Conservation (phyloP, 306 rosid species). For the Cyclanthera cordifolia region DNA sequence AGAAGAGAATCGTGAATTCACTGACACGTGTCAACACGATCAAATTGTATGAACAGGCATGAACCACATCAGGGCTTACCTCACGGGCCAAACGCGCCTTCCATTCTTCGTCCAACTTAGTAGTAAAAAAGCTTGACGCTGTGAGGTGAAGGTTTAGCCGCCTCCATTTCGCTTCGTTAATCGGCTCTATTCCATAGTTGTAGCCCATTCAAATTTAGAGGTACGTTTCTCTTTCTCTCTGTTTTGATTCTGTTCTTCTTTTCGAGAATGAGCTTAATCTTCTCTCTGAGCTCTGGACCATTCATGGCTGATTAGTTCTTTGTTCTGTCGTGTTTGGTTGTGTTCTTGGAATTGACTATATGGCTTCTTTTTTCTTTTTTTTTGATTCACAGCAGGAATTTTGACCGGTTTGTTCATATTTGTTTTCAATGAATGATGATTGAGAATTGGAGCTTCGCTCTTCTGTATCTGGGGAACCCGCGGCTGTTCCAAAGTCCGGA, state of each 20-base stretch:
- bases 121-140: not conserved
- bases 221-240: not conserved
- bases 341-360: not conserved
- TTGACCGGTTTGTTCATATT: not conserved
- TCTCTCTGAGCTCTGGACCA: not conserved
- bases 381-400: not conserved
- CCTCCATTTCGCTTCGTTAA: not conserved
- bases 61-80: conserved; percentile 13
- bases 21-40: conserved; percentile 2
- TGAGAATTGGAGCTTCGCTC: too few species aligned
- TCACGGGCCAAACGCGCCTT: not conserved
- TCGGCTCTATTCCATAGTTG: not conserved
- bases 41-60: not conserved
- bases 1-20: not conserved
- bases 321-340: not conserved
- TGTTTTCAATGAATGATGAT: too few species aligned
- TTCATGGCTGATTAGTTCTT: not conserved
- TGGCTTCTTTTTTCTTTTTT: not conserved
- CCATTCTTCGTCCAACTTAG: conserved; percentile 7
- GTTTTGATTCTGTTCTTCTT: not conserved
- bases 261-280: not conserved
- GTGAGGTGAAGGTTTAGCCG: not conserved
- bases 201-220: not conserved
- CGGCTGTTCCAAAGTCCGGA: too few species aligned
- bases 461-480: too few species aligned